Evolutionary conservation across 495 filamentous ascomycete genomes (phyloP).

Genomic region (Clohesyomyces aquaticus): DNA sequence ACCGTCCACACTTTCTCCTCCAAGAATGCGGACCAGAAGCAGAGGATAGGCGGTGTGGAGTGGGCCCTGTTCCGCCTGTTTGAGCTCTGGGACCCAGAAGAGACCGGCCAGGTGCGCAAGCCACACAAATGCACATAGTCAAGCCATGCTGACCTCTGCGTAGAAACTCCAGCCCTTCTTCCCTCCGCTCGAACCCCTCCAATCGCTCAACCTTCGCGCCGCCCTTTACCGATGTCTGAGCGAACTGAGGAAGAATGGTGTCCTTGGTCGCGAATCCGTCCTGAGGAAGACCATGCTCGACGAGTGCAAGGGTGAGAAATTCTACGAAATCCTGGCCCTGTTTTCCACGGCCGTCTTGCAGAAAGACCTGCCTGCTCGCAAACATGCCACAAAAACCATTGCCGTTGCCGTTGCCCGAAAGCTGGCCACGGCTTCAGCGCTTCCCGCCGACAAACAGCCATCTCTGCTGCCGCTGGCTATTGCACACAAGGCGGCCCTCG

Average conservation of each 20-base stretch:
- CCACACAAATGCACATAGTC: constrained; percentile 4
- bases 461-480: constrained; percentile 69
- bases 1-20: constrained; percentile 65
- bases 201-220: constrained; percentile 84
- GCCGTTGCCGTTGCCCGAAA: constrained; percentile 56
- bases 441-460: constrained; percentile 62
- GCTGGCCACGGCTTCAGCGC: constrained; percentile 64
- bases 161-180: constrained; percentile 89
- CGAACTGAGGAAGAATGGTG: constrained; percentile 82
- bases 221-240: constrained; percentile 79
- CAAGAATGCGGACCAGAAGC: constrained; percentile 68
- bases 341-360: constrained; percentile 82
- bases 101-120: constrained; percentile 65
- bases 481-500: constrained; percentile 70
- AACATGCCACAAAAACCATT: constrained; percentile 37
- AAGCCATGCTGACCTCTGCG: constrained; percentile 5
- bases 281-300: constrained; percentile 90
- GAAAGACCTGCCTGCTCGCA: constrained; percentile 57
- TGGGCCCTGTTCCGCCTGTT: constrained; percentile 86
- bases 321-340: constrained; percentile 72
- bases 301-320: constrained; percentile 63
- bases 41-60: constrained; percentile 78
- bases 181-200: constrained; percentile 81
- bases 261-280: constrained; percentile 73
- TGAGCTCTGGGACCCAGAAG: constrained; percentile 74